These are phyloP conservation scores for Simplicillium sp. DNA, from an alignment of 2,329 filamentous ascomycete genomes.

Conservation along the genomic window DNA sequence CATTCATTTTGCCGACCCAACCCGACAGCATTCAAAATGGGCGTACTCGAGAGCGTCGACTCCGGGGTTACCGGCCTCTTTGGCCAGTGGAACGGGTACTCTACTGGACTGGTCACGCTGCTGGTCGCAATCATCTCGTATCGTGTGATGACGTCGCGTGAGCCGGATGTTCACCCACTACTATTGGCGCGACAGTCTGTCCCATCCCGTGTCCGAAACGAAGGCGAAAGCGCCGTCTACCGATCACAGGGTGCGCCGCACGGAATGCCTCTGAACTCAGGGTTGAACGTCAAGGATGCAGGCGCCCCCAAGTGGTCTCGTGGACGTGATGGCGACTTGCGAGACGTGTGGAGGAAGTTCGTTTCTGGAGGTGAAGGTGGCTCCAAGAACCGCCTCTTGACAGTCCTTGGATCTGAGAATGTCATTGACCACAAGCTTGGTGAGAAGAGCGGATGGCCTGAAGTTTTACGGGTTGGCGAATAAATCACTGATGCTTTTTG, in stretches of 20 bases:
- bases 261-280: slow-evolving; percentile 68
- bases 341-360: slow-evolving; percentile 80
- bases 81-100: slow-evolving; percentile 74
- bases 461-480: neutral
- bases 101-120: slow-evolving; percentile 57
- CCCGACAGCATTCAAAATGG: slow-evolving; percentile 19
- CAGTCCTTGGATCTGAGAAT: slow-evolving; percentile 67
- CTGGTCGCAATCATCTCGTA: slow-evolving; percentile 62
- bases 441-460: slow-evolving; percentile 17
- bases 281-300: slow-evolving; percentile 73
- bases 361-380: slow-evolving; percentile 56
- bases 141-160: slow-evolving; percentile 59
- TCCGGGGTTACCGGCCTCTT: slow-evolving; percentile 58
- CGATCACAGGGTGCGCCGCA: slow-evolving; percentile 77
- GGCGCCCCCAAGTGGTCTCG: slow-evolving; percentile 73
- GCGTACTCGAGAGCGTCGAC: slow-evolving; percentile 56
- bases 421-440: slow-evolving; percentile 62
- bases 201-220: slow-evolving; percentile 68
- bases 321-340: slow-evolving; percentile 79
- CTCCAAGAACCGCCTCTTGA: slow-evolving; percentile 64
- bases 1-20: neutral
- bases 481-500: too few relatives aligned
- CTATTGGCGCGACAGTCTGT: slow-evolving; percentile 78
- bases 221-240: slow-evolving; percentile 78
- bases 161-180: slow-evolving; percentile 87